These are phyloP conservation scores for Forsythia suspensa DNA, from an alignment of 257 asterid species.

Conservation along the genomic window DNA sequence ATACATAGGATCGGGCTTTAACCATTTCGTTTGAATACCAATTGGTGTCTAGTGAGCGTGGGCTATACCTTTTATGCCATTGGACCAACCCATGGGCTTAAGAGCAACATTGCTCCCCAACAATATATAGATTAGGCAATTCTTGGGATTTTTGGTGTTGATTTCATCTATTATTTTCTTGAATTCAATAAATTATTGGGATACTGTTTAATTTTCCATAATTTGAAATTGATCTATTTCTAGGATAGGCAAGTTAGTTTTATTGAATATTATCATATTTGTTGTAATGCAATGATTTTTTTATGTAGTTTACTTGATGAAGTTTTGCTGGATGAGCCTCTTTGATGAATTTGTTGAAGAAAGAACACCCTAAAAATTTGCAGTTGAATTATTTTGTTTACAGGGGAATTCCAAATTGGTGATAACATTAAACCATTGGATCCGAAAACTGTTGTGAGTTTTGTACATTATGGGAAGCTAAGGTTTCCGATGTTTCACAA, in stretches of 20 bases:
- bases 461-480: slow-evolving; percentile 64
- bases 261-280: neutral
- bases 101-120: too few relatives aligned
- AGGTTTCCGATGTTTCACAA: slow-evolving; percentile 40
- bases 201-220: neutral
- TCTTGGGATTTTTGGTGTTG: too few relatives aligned
- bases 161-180: too few relatives aligned
- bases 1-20: neutral
- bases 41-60: too few relatives aligned
- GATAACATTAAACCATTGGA: slow-evolving; percentile 54
- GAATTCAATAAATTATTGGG: neutral
- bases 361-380: neutral
- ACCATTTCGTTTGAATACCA: too few relatives aligned
- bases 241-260: neutral
- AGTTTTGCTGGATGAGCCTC: neutral
- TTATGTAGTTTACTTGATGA: neutral
- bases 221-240: neutral
- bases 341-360: slow-evolving; percentile 2
- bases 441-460: slow-evolving; percentile 61
- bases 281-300: neutral
- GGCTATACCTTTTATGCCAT: too few relatives aligned
- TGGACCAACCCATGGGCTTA: too few relatives aligned
- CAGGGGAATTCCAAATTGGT: slow-evolving; percentile 90
- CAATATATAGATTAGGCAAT: too few relatives aligned
- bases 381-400: slow-evolving; percentile 16